A percentile compares a stretch with the other conserved stretches of the same genome.
Conservation (phyloP, 768 basidiomycete species). For the Lactarius psammicola region DNA sequence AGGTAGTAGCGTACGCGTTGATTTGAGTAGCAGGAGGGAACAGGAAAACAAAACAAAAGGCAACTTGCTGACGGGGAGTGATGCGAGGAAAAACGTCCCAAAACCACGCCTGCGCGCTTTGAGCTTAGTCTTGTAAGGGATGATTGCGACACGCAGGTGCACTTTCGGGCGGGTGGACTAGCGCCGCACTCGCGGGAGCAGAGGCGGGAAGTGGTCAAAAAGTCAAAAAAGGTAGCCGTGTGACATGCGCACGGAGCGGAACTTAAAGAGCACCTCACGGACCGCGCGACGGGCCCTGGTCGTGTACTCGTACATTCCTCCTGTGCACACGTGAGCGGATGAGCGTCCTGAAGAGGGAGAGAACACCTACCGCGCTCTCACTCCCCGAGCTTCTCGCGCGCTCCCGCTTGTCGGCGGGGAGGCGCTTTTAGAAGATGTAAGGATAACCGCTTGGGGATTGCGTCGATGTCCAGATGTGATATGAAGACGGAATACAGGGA, state of each 20-base stretch:
- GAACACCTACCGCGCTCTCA: conserved; percentile 66
- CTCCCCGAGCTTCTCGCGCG: conserved; percentile 79
- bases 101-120: conserved; percentile 74
- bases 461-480: conserved; percentile 75
- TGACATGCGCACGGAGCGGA: conserved; percentile 68
- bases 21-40: background rate
- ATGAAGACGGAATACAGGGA: conserved; percentile 61
- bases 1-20: conserved; percentile 5
- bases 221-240: too few relatives aligned
- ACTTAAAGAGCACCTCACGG: conserved; percentile 82
- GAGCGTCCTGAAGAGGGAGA: background rate
- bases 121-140: conserved; percentile 82
- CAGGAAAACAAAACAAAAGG: background rate
- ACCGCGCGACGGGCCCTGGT: conserved; percentile 77
- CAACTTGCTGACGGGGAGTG: conserved; percentile 36
- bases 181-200: conserved; percentile 85
- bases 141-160: conserved; percentile 88
- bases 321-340: conserved; percentile 39
- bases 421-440: conserved; percentile 76
- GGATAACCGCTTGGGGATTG: conserved; percentile 79
- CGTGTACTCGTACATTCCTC: conserved; percentile 92
- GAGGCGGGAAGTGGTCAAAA: conserved; percentile 82
- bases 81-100: conserved; percentile 75
- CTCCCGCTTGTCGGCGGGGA: conserved; percentile 75
- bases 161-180: too few relatives aligned